Percentiles rank a stretch among this genome's conserved stretches.
phyloP scores from a whole-genome alignment of 2,329 filamentous ascomycete species.

The Aspergillus sp. region DNA sequence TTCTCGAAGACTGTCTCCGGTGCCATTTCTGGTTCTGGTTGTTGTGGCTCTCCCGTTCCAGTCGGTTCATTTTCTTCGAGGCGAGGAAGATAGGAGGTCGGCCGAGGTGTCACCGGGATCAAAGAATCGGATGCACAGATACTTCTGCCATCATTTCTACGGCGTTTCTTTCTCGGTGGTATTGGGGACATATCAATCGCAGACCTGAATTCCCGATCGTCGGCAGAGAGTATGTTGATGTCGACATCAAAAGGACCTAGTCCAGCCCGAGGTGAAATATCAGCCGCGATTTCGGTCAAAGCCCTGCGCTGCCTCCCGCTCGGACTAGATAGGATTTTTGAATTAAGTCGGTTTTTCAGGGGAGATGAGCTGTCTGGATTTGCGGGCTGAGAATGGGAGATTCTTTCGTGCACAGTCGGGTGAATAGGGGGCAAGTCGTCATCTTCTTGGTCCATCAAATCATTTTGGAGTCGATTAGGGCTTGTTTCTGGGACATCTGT shows the following conservation, averaged over 20 bases:
- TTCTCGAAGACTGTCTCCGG: slow-evolving; percentile 19
- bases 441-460: slow-evolving; percentile 33
- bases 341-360: slow-evolving; percentile 22
- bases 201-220: slow-evolving; percentile 41
- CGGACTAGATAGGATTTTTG: slow-evolving; percentile 39
- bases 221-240: slow-evolving; percentile 38
- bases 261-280: slow-evolving; percentile 40
- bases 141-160: slow-evolving; percentile 32
- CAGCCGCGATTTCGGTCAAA: slow-evolving; percentile 44
- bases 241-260: slow-evolving; percentile 33
- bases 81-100: slow-evolving; percentile 17
- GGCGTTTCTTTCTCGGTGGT: slow-evolving; percentile 38
- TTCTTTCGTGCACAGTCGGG: slow-evolving; percentile 17
- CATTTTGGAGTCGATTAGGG: slow-evolving; percentile 27
- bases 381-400: slow-evolving; percentile 20
- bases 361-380: slow-evolving; percentile 25
- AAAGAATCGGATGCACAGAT: slow-evolving; percentile 31
- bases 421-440: slow-evolving; percentile 38
- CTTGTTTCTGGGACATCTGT: slow-evolving; percentile 42
- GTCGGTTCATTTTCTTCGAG: slow-evolving; percentile 13
- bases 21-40: slow-evolving; percentile 11
- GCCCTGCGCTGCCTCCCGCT: slow-evolving; percentile 37
- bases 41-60: slow-evolving; percentile 13
- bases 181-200: slow-evolving; percentile 33
- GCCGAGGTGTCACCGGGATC: slow-evolving; percentile 27